Evolutionary conservation across 257 asterid genomes (phyloP).

Genomic region (Oldenlandia corymbosa): DNA sequence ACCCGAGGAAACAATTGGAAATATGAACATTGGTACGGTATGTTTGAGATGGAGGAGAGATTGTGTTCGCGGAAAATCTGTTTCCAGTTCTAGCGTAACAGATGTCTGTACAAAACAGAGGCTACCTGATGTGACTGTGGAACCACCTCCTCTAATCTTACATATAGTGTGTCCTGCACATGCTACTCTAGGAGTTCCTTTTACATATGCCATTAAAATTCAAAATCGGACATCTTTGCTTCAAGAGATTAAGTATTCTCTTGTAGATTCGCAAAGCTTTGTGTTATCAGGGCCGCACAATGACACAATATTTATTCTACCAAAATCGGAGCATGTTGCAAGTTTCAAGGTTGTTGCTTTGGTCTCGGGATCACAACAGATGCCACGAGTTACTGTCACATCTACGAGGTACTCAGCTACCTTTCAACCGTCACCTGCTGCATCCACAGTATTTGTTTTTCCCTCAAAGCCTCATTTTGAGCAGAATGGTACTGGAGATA

Average conservation of each 20-base stretch:
- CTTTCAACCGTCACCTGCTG: constrained; percentile 61
- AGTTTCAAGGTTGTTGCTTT: constrained; percentile 74
- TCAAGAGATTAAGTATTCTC: constrained; percentile 81
- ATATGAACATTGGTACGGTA: constrained; percentile 55
- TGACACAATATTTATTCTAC: constrained; percentile 66
- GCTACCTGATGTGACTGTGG: constrained; percentile 72
- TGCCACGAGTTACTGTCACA: constrained; percentile 63
- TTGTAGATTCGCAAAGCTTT: constrained; percentile 80
- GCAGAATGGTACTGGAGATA: constrained; percentile 20
- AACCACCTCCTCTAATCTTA: constrained; percentile 65
- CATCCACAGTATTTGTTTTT: constrained; percentile 66
- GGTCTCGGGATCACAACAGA: constrained; percentile 73
- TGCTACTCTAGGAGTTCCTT: constrained; percentile 75
- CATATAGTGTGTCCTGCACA: constrained; percentile 71
- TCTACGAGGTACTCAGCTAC: constrained; percentile 70
- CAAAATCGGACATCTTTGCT: constrained; percentile 60
- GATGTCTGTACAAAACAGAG: constrained; percentile 57
- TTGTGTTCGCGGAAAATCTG: constrained; percentile 23
- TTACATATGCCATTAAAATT: constrained; percentile 48
- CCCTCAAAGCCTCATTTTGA: constrained; percentile 65
- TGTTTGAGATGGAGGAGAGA: constrained; percentile 80
- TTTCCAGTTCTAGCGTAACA: constrained; percentile 20
- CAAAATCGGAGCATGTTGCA: constrained; percentile 52
- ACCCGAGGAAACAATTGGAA: constrained; percentile 42
- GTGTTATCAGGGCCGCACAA: constrained; percentile 79